A percentile compares a stretch with the other conserved stretches of the same genome.
Evolutionary conservation across 257 asterid genomes (phyloP).

Genomic region (Solanum tarijense): DNA sequence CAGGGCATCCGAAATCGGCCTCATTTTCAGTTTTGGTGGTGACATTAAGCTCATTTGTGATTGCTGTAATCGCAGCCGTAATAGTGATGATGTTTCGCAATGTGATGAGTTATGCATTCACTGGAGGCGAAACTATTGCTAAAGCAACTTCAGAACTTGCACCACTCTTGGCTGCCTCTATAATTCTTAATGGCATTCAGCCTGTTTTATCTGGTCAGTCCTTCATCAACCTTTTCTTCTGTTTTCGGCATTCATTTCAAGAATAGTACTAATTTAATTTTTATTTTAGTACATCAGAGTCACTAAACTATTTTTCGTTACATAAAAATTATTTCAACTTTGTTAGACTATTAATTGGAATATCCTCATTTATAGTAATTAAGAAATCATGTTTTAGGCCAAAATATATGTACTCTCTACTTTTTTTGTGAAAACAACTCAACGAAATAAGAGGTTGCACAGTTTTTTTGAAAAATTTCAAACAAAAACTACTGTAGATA

Average conservation of each 20-base stretch:
- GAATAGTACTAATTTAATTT: neutral
- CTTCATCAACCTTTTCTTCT: neutral
- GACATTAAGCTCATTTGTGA: slow-evolving; percentile 10
- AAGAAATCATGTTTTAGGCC: neutral
- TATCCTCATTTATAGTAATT: too few species aligned
- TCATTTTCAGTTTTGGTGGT: slow-evolving; percentile 21
- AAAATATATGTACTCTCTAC: neutral
- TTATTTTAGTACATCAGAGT: neutral
- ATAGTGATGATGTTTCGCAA: slow-evolving; percentile 7
- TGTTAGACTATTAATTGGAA: too few species aligned
- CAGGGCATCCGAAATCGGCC: slow-evolving; percentile 28
- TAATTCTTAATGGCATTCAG: slow-evolving; percentile 27
- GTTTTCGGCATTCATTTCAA: neutral
- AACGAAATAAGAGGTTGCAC: neutral
- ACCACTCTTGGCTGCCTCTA: slow-evolving; percentile 20
- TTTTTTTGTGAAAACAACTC: neutral
- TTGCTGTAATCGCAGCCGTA: slow-evolving; percentile 3
- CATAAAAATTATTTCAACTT: neutral
- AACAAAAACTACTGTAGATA: neutral
- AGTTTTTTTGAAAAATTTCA: neutral
- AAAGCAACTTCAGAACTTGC: slow-evolving; percentile 16
- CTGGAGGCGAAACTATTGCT: slow-evolving; percentile 18
- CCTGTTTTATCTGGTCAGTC: slow-evolving; percentile 28
- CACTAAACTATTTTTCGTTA: neutral
- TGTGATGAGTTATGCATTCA: slow-evolving; percentile 17